Base-by-base conservation (phyloP, 176 grass and related monocot species). In the Phyllostachys edulis region DNA sequence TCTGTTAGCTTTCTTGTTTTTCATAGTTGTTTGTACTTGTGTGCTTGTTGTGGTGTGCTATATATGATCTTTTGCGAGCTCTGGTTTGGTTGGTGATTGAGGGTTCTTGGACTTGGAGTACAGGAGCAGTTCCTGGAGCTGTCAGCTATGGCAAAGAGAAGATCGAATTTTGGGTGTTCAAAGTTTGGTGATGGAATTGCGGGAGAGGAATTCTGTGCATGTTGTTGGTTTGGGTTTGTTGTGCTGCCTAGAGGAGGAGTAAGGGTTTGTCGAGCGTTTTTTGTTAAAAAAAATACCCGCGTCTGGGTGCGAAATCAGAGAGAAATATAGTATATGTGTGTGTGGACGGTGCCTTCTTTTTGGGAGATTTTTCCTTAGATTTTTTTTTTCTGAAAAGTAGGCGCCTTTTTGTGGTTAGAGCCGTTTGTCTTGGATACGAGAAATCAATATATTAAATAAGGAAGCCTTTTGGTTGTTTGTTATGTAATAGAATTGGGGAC, bases 321-420 rank as follows among this genome's bases (percentile, higher is more conserved):
- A 7, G 36, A 57, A 39, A 86, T 56, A 72, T 23, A 9, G 57
- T 36, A 41, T 29, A 13, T 52, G 50, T 17, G 15, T 49, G n/a
- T 73, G 20, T 50, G 20, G 64, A 34, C 21, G 82, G 71, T 50
- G 27, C 41, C 17, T 71, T 29, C 40, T 83, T 79, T 74, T 83
- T 59, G 5, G 51, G 17, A 69, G 80, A 87, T 66, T 61, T 42
- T n/a, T 70, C 5, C n/a, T 36, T 66, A 23, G 73, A 70, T 81
- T 81, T 89, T 41, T n/a, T 81, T 81, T 89, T 41, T 68, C 59
- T 78, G 45, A 55, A 83, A 90, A 73, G 84, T 21, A 38, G 18
- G 23, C 9, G 23, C 67, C 89, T 63, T 85, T 83, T 80, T 73
- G 60, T 61, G 9, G 79, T 74, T 83, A 50, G 50, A 63, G 73